Conservation (phyloP, 331 rosid genomes). For the Erythrophleum ivorense region DNA sequence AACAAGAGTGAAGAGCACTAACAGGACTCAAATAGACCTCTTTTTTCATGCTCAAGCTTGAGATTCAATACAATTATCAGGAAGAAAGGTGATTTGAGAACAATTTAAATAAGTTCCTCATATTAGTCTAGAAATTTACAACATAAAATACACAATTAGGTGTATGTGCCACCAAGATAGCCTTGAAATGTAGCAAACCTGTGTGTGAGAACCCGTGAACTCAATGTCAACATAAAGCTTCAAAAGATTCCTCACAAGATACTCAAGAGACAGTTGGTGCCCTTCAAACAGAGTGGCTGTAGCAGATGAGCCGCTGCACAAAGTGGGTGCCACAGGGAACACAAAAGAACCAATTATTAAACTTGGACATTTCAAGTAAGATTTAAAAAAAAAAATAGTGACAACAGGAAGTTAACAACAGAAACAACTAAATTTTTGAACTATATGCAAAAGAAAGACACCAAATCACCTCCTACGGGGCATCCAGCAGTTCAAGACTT, state of each 20-base stretch:
- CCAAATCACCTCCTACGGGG: constrained; percentile 83
- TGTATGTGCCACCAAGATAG: constrained; percentile 24
- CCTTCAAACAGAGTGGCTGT: constrained; percentile 91
- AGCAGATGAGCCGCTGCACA: constrained; percentile 74
- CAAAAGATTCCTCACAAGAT: constrained; percentile 95
- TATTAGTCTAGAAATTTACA: constrained; percentile 15
- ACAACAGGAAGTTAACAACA: background rate
- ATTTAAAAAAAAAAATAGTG: background rate
- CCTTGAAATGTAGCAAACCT: constrained; percentile 58
- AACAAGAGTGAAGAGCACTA: background rate
- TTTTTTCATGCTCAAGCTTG: constrained; percentile 23
- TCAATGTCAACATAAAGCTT: constrained; percentile 98
- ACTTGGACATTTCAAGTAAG: constrained; percentile 33
- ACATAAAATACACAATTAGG: background rate
- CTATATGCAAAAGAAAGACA: constrained; percentile 32
- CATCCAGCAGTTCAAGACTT: constrained; percentile 98
- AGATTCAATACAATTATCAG: constrained; percentile 28
- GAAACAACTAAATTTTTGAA: background rate
- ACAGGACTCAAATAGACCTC: background rate
- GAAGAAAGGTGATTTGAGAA: constrained; percentile 17
- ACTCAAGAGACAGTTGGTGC: constrained; percentile 88
- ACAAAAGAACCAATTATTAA: constrained; percentile 37
- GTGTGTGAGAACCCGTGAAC: constrained; percentile 98
- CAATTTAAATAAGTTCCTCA: constrained; percentile 24
- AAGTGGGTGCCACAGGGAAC: constrained; percentile 31